Conservation (phyloP, 495 filamentous ascomycete species). For the Penicillium steckii region DNA sequence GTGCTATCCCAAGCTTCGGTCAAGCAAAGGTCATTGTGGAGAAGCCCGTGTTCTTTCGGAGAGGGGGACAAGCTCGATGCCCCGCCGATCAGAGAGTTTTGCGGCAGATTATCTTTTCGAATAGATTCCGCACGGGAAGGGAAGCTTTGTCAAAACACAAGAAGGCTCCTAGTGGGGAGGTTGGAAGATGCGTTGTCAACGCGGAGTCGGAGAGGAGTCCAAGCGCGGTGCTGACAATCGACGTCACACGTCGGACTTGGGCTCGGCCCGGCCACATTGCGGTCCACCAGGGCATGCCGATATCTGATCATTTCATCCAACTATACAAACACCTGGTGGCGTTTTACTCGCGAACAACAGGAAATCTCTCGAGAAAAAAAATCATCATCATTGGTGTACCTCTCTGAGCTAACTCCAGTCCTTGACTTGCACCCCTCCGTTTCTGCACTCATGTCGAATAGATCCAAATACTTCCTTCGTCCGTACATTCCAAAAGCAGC, state of each 20-base stretch:
- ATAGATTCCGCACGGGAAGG: background rate
- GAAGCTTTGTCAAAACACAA: background rate
- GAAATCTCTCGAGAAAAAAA: too few species aligned
- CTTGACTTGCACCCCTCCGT: too few species aligned
- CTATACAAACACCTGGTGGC: too few species aligned
- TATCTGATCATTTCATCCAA: too few species aligned
- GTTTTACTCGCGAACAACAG: too few species aligned
- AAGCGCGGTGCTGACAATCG: conserved; percentile 38
- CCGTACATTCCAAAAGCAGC: too few species aligned
- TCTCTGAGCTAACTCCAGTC: too few species aligned
- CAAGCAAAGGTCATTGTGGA: conserved; percentile 38
- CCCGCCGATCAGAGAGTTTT: background rate
- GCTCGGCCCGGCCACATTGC: conserved; percentile 13
- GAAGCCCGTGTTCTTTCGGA: conserved; percentile 9
- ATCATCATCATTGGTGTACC: too few species aligned
- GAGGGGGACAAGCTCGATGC: conserved; percentile 7
- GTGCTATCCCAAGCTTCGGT: conserved; percentile 25
- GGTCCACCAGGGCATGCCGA: too few species aligned
- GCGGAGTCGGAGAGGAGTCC: conserved; percentile 25
- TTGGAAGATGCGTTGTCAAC: conserved; percentile 39
- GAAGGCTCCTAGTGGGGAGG: conserved; percentile 14
- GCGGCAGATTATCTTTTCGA: background rate
- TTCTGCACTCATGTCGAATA: too few species aligned
- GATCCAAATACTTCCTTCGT: too few species aligned
- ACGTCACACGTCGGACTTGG: conserved; percentile 25